Base-by-base conservation (phyloP, 1,284 basidiomycete genomes). In the Sporisorium exsertum region DNA sequence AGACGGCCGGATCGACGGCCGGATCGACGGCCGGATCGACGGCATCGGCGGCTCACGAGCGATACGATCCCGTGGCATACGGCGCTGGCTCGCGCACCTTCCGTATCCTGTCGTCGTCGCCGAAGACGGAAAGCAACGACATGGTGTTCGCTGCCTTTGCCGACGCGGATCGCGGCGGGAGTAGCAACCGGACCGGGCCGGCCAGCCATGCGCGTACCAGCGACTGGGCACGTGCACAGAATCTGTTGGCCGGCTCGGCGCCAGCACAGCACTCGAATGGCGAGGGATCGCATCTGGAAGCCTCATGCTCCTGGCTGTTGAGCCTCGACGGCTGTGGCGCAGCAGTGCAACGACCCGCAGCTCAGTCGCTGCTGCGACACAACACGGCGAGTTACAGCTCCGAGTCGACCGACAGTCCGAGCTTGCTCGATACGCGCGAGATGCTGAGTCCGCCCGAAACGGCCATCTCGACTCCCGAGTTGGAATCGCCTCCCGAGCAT, bases 191-290 rank as follows among this genome's bases (percentile, higher is more conserved):
- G 22, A 40, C 2, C 18, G 29, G 49, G 7, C 68, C 49, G 4
- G 55, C 63, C 8, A 72, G 63, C 27, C 63, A 65, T 29, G 59
- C 63, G 27, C 54, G 65, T 7, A 72, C 70, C 22, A 72, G 70
- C 57, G 57, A 66, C 37, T 72, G 70, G 70, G 70, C 70, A 24
- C 70, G 64, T 16, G 70, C 50, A 26, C 70, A 72, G 46, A 60
- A 6, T 29, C 27, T 55, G 9, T 37, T 63, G 12, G 49, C 64
- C 32, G 40, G 22, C 29, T 51, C 64, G 29, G 42, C 5, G 29
- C 20, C 27, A 3, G 32, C 16, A 3, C 24, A 13, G 16, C 4
- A 3, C 20, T 33, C 35, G 3, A 3, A 35, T 35, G 35, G 13
- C 13, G 35, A 15, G 13, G 24, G 8, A 8, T 22, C 4, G 8